Evolutionary conservation across 495 filamentous ascomycete genomes (phyloP).

Genomic region (Daldinia childiae): DNA sequence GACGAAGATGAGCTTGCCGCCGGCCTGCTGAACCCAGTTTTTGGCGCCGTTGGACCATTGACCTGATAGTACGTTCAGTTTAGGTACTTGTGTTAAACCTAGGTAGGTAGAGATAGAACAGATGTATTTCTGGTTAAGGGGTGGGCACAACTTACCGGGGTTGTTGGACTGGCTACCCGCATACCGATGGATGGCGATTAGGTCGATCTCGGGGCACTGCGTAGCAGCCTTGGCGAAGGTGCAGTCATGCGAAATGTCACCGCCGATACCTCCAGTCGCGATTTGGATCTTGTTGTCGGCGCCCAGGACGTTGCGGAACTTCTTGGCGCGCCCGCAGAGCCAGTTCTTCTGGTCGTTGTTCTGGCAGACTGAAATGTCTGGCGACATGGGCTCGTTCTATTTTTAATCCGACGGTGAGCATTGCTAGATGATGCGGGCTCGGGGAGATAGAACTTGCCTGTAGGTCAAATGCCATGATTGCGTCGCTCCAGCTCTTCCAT

Average conservation of each 20-base stretch:
- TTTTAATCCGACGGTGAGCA: neutral
- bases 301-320: constrained; percentile 36
- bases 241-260: constrained; percentile 42
- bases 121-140: neutral
- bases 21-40: constrained; percentile 24
- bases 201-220: constrained; percentile 38
- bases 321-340: constrained; percentile 46
- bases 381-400: constrained; percentile 53
- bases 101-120: neutral
- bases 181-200: constrained; percentile 44
- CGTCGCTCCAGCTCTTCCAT: constrained; percentile 50
- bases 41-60: constrained; percentile 32
- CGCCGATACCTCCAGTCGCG: constrained; percentile 44
- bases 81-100: neutral
- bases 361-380: constrained; percentile 26
- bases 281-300: constrained; percentile 40
- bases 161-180: constrained; percentile 32
- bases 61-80: neutral
- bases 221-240: constrained; percentile 38
- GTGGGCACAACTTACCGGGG: neutral
- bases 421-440: neutral
- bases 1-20: constrained; percentile 43
- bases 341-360: constrained; percentile 46
- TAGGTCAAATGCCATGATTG: constrained; percentile 53
- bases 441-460: constrained; percentile 2